These are phyloP conservation scores for Meripilus lineatus DNA, from an alignment of 1,284 basidiomycete genomes.

Conservation along the genomic window DNA sequence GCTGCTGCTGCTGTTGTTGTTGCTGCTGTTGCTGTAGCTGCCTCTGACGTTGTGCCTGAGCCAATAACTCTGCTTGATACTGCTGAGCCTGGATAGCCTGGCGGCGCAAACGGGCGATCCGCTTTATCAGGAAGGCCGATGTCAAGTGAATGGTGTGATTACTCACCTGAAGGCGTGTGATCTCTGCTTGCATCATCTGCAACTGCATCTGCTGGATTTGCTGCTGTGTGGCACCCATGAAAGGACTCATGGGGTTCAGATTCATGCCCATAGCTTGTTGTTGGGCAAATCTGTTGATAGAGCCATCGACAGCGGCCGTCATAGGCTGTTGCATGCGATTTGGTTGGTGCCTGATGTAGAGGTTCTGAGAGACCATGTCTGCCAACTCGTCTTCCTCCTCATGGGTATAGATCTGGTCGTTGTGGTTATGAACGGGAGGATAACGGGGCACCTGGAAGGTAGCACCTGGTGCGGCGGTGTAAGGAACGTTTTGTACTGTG, in stretches of 20 bases:
- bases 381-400: slow-evolving; percentile 57
- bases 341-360: slow-evolving; percentile 33
- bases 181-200: slow-evolving; percentile 79
- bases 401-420: slow-evolving; percentile 37
- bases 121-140: slow-evolving; percentile 10
- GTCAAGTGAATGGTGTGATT: too few relatives aligned
- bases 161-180: slow-evolving; percentile 70
- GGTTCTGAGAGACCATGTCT: slow-evolving; percentile 46
- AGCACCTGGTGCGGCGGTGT: slow-evolving; percentile 60
- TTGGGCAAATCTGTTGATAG: slow-evolving; percentile 56
- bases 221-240: slow-evolving; percentile 34
- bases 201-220: slow-evolving; percentile 63
- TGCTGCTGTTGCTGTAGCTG: slow-evolving; percentile 22
- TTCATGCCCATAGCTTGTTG: slow-evolving; percentile 45
- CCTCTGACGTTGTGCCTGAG: slow-evolving; percentile 37
- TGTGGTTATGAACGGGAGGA: slow-evolving; percentile 30
- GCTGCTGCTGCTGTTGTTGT: slow-evolving; percentile 18
- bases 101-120: too few relatives aligned
- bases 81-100: slow-evolving; percentile 56
- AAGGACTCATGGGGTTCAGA: slow-evolving; percentile 51
- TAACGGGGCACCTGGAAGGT: slow-evolving; percentile 57
- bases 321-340: slow-evolving; percentile 44
- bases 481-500: slow-evolving; percentile 42
- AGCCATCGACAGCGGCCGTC: slow-evolving; percentile 66
- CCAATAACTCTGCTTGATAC: slow-evolving; percentile 50